These are phyloP conservation scores for Metarhizium anisopliae DNA, from an alignment of 2,329 filamentous ascomycete genomes.

Conservation along the genomic window DNA sequence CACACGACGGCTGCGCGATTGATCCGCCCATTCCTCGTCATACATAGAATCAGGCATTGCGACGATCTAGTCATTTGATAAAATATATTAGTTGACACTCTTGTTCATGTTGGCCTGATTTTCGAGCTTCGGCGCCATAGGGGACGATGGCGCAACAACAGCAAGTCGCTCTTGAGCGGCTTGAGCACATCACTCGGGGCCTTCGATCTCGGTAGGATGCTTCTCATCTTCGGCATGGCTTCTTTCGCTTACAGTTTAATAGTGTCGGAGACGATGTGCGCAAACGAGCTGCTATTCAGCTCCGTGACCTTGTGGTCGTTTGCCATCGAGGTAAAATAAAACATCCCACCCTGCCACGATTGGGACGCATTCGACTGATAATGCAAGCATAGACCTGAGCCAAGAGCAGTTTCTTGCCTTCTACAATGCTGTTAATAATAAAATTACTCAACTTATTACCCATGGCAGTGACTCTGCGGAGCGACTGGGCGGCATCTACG, in stretches of 20 bases:
- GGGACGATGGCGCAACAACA: constrained; percentile 35
- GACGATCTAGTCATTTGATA: background rate
- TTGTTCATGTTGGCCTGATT: constrained; percentile 21
- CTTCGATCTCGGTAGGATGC: constrained; percentile 43
- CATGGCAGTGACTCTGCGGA: constrained; percentile 82
- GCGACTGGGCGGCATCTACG: constrained; percentile 83
- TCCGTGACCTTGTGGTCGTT: constrained; percentile 45
- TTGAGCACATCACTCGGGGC: constrained; percentile 46
- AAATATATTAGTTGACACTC: background rate
- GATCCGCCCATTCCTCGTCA: background rate
- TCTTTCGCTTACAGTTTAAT: constrained; percentile 9
- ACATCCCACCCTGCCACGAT: background rate
- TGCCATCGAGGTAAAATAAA: constrained; percentile 42
- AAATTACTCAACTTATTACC: constrained; percentile 59
- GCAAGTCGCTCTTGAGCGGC: constrained; percentile 44
- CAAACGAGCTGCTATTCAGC: constrained; percentile 42
- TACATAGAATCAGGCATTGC: background rate
- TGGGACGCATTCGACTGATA: background rate
- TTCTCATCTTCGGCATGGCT: background rate
- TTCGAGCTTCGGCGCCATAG: constrained; percentile 14
- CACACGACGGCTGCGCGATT: background rate
- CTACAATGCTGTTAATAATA: constrained; percentile 47
- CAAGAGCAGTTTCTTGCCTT: constrained; percentile 65
- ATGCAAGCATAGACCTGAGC: constrained; percentile 52
- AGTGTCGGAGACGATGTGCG: constrained; percentile 38